phyloP scores from a whole-genome alignment of 176 grass and related monocot species.

The Otatea glauca region DNA sequence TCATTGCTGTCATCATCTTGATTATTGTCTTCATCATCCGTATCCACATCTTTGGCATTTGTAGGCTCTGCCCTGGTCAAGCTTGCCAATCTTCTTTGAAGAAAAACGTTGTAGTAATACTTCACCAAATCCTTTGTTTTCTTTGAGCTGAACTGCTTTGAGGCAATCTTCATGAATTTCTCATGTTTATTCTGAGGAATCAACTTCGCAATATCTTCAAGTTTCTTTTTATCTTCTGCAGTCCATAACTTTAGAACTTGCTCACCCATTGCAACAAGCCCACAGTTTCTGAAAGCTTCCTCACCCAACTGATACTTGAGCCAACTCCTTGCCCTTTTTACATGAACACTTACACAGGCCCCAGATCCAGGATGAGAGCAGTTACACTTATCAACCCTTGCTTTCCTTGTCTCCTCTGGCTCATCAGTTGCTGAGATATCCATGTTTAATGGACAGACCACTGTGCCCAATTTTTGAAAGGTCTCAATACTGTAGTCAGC shows the following conservation, averaged over 20 bases:
- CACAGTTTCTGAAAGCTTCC: constrained; percentile 47
- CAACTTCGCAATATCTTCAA: constrained; percentile 37
- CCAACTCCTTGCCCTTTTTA: constrained; percentile 34
- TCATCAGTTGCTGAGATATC: constrained; percentile 6
- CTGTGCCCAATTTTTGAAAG: constrained; percentile 38
- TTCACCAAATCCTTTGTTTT: constrained; percentile 6
- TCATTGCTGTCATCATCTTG: constrained; percentile 23
- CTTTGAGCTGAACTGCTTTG: constrained; percentile 34
- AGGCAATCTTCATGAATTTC: constrained; percentile 44
- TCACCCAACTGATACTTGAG: constrained; percentile 45
- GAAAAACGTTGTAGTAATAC: constrained; percentile 59
- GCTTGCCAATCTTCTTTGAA: constrained; percentile 54
- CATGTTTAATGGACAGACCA: constrained; percentile 37
- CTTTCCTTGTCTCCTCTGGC: constrained; percentile 12
- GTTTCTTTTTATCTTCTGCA: constrained; percentile 38
- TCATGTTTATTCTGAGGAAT: constrained; percentile 43
- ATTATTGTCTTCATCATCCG: constrained; percentile 8
- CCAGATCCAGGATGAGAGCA: constrained; percentile 55
- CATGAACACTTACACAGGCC: constrained; percentile 42
- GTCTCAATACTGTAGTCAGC: constrained; percentile 41
- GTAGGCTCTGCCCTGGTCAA: constrained; percentile 39
- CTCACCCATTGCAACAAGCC: constrained; percentile 54
- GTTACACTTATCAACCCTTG: constrained; percentile 32
- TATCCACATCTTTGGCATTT: constrained; percentile 8
- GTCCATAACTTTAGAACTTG: constrained; percentile 47